Evolutionary conservation across 2,329 filamentous ascomycete genomes (phyloP).

Genomic region (Aspergillus brunneoviolaceus): DNA sequence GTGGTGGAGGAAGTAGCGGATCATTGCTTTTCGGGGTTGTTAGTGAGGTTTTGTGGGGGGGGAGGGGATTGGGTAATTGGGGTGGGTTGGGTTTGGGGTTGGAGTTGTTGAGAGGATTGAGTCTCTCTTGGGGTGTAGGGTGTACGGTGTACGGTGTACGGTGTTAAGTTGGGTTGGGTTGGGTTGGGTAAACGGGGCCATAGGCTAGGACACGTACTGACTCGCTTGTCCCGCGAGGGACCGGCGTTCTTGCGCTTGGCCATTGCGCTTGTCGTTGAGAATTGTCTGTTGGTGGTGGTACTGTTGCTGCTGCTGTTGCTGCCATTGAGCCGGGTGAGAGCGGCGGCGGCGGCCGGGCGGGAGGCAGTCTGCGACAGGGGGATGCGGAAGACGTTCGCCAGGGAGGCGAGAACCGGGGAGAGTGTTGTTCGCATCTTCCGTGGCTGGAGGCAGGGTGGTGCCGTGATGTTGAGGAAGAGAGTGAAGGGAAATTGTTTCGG

Average conservation of each 20-base stretch:
- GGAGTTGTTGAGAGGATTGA: neutral
- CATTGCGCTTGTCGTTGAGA: conserved; percentile 17
- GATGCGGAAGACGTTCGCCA: conserved; percentile 48
- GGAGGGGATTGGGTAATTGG: too few relatives aligned
- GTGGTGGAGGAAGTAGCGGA: conserved; percentile 70
- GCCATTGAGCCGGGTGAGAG: conserved; percentile 1
- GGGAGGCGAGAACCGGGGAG: conserved; percentile 44
- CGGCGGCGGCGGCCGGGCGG: conserved; percentile 25
- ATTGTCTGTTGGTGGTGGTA: conserved; percentile 9
- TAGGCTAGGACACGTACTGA: conserved; percentile 36
- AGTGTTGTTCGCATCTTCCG: conserved; percentile 33
- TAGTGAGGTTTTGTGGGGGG: conserved; percentile 14
- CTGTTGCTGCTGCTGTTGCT: neutral
- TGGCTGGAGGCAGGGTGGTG: conserved; percentile 13
- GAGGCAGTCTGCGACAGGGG: conserved; percentile 35
- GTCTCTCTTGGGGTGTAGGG: too few relatives aligned
- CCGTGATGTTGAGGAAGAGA: conserved; percentile 7
- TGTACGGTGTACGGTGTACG: too few relatives aligned
- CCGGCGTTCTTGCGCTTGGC: conserved; percentile 39
- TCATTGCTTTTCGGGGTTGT: conserved; percentile 51
- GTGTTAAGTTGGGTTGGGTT: too few relatives aligned
- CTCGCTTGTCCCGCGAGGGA: conserved; percentile 39
- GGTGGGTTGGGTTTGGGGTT: neutral
- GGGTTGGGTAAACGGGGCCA: too few relatives aligned
- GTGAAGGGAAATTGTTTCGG: neutral